A percentile compares a stretch with the other conserved stretches of the same genome.
phyloP scores from a whole-genome alignment of 331 rosid genomes.

The Malus hybrid region DNA sequence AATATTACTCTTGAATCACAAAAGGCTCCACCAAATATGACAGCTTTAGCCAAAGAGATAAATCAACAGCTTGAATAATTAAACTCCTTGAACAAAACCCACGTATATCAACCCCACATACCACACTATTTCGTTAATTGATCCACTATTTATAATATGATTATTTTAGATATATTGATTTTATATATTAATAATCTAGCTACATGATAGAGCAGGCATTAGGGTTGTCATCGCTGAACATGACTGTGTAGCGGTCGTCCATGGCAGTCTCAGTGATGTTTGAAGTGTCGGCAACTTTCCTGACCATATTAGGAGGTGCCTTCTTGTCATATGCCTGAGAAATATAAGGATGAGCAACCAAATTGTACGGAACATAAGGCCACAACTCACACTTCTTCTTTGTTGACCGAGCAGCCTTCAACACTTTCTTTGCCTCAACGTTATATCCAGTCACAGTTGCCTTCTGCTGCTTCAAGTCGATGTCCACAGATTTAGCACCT shows the following conservation, averaged over 20 bases:
- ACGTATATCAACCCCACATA: background rate
- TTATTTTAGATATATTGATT: background rate
- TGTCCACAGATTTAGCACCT: conserved; percentile 87
- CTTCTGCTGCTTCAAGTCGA: conserved; percentile 91
- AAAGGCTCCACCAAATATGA: background rate
- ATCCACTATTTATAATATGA: background rate
- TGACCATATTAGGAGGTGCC: conserved; percentile 96
- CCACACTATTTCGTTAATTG: background rate
- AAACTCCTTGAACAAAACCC: background rate
- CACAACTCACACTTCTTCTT: conserved; percentile 92
- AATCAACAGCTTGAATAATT: too few relatives aligned
- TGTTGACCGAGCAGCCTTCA: conserved; percentile 83
- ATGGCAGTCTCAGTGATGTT: conserved; percentile 44
- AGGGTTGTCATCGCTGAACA: conserved; percentile 91
- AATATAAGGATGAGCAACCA: conserved; percentile 74
- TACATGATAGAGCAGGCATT: conserved; percentile 84
- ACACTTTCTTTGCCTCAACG: conserved; percentile 88
- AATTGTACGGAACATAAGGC: conserved; percentile 82
- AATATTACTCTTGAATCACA: background rate
- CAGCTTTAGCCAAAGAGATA: background rate
- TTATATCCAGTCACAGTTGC: conserved; percentile 71
- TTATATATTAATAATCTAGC: background rate
- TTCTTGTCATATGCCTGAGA: conserved; percentile 88
- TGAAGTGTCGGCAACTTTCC: conserved; percentile 53
- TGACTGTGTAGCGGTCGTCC: conserved; percentile 41